phyloP scores from a whole-genome alignment of 2,329 filamentous ascomycete species.

The Zymoseptoria tritici region DNA sequence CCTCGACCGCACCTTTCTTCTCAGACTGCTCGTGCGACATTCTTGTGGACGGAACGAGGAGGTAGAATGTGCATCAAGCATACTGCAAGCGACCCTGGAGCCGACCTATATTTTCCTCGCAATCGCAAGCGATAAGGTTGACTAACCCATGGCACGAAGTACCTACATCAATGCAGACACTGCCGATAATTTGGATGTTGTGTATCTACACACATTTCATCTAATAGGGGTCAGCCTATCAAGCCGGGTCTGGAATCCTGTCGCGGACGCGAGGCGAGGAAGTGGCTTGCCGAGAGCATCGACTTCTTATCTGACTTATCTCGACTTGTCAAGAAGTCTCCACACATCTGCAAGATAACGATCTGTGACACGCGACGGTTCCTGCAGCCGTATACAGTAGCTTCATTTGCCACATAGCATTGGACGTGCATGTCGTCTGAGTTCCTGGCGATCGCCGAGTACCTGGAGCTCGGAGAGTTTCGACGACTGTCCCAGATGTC shows the following conservation, averaged over 20 bases:
- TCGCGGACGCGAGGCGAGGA: slow-evolving; percentile 1
- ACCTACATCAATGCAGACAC: background rate
- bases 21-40: slow-evolving; percentile 5
- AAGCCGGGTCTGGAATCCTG: slow-evolving; percentile 5
- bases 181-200: slow-evolving; percentile 2
- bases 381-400: background rate
- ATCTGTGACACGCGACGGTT: background rate
- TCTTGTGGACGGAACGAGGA: background rate
- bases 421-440: too few species aligned
- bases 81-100: background rate
- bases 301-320: slow-evolving; percentile 3
- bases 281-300: slow-evolving; percentile 2
- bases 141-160: background rate
- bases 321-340: slow-evolving; percentile 5
- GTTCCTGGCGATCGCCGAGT: too few species aligned
- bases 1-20: slow-evolving; percentile 6
- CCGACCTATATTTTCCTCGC: background rate
- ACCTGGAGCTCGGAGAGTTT: too few species aligned
- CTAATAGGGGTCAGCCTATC: slow-evolving; percentile 3
- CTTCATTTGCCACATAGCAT: background rate
- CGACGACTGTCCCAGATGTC: too few species aligned
- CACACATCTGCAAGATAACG: slow-evolving; percentile 5
- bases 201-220: background rate
- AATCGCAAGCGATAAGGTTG: background rate
- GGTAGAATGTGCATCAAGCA: background rate